Evolutionary conservation across 164 flowering plant genomes (phyloP).

Genomic region (Sextonia rubra): DNA sequence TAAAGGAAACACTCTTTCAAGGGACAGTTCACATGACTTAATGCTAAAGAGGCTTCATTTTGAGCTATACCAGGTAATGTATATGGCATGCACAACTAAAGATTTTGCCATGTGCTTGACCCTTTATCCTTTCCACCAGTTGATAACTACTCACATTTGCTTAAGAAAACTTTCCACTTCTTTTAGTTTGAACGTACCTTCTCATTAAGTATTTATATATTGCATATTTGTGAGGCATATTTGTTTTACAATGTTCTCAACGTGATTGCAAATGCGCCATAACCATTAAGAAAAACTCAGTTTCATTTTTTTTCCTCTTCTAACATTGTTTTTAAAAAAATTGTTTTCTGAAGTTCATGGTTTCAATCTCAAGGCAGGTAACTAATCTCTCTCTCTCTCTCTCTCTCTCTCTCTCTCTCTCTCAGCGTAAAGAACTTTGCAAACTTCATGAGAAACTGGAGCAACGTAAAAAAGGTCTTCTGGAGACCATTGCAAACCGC

Average conservation of each 20-base stretch:
- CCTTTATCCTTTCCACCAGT: neutral
- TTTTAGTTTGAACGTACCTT: no score
- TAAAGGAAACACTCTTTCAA: slow-evolving; percentile 38
- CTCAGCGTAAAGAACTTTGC: slow-evolving; percentile 91
- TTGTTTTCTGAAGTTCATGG: neutral
- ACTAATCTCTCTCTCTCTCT: neutral
- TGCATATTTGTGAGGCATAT: no score
- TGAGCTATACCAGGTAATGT: slow-evolving; percentile 80
- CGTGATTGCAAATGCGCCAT: no score
- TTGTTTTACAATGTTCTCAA: no score
- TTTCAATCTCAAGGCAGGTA: neutral
- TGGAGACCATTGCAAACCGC: slow-evolving; percentile 68
- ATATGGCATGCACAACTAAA: neutral
- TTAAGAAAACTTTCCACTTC: no score
- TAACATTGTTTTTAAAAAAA: neutral
- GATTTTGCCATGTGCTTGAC: neutral
- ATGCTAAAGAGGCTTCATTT: slow-evolving; percentile 87
- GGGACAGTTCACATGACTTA: slow-evolving; percentile 64
- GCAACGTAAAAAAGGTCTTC: slow-evolving; percentile 59
- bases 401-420: slow-evolving; percentile 3
- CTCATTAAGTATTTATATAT: no score
- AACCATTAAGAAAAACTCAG: no score
- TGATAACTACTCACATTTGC: no score
- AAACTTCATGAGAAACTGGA: slow-evolving; percentile 68
- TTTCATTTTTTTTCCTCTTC: neutral